Evolutionary conservation across 169 alveolate genomes (phyloP).

Genomic region (Plasmodium vinckei): DNA sequence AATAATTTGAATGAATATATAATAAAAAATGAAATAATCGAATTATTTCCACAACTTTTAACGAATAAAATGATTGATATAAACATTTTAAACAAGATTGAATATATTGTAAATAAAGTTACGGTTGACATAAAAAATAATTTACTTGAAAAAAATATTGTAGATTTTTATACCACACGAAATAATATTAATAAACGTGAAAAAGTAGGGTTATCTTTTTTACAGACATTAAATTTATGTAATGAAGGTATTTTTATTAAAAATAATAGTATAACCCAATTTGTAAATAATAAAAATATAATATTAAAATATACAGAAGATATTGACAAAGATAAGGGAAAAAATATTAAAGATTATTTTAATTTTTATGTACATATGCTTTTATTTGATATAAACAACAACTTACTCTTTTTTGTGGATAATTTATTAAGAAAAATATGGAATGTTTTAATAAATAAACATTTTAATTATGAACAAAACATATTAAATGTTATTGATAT

Average conservation of each 20-base stretch:
- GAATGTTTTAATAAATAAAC: not conserved
- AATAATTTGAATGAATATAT: conserved; percentile 12
- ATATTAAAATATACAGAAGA: conserved; percentile 23
- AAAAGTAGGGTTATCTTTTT: conserved; percentile 6
- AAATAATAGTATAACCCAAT: conserved; percentile 16
- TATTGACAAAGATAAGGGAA: not conserved
- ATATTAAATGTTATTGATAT: conserved; percentile 46
- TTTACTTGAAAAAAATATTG: not conserved
- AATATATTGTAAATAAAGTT: conserved; percentile 5
- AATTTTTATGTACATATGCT: conserved; percentile 69
- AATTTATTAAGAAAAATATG: conserved; percentile 23
- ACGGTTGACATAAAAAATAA: not conserved
- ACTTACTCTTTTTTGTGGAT: conserved; percentile 32
- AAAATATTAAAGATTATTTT: conserved; percentile 20
- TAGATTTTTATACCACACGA: not conserved
- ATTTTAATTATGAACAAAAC: conserved; percentile 20
- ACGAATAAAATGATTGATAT: conserved; percentile 4
- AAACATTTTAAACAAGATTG: conserved; percentile 5
- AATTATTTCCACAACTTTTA: conserved; percentile 26
- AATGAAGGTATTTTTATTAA: conserved; percentile 51
- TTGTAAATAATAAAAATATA: conserved; percentile 39
- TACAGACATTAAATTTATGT: conserved; percentile 53
- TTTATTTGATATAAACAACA: conserved; percentile 58
- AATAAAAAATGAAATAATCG: conserved; percentile 33
- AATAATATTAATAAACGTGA: not conserved